Evolutionary conservation across 192 early-diverging fungal species (phyloP).

Genomic region (Thamnidium elegans): DNA sequence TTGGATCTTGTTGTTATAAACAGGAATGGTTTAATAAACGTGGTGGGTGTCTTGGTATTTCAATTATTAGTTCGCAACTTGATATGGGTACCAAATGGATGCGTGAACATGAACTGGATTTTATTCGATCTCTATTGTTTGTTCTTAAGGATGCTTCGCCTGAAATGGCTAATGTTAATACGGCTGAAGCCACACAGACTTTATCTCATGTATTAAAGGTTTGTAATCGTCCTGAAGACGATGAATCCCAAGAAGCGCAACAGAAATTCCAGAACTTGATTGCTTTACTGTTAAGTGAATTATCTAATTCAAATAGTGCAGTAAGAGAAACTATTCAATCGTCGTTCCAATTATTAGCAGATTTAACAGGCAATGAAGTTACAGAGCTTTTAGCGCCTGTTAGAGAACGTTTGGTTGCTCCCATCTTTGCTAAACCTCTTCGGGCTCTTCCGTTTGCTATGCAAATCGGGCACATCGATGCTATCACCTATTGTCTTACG

Average conservation of each 20-base stretch:
- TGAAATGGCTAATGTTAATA: conserved; percentile 72
- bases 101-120: conserved; percentile 91
- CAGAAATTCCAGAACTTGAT: conserved; percentile 78
- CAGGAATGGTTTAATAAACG: conserved; percentile 83
- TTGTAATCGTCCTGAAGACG: conserved; percentile 57
- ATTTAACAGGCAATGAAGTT: conserved; percentile 73
- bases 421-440: conserved; percentile 96
- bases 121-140: conserved; percentile 88
- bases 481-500: conserved; percentile 93
- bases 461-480: conserved; percentile 99
- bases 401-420: conserved; percentile 78
- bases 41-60: conserved; percentile 89
- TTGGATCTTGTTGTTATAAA: conserved; percentile 91
- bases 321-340: conserved; percentile 89
- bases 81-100: conserved; percentile 89
- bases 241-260: conserved; percentile 47
- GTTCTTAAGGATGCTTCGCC: conserved; percentile 89
- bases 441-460: conserved; percentile 91
- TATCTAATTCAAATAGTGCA: conserved; percentile 83
- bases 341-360: conserved; percentile 77
- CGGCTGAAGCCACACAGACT: conserved; percentile 69
- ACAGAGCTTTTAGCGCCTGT: conserved; percentile 84
- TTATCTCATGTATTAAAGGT: conserved; percentile 71
- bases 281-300: conserved; percentile 79
- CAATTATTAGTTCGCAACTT: conserved; percentile 76